phyloP scores from a whole-genome alignment of 2,329 filamentous ascomycete genomes.

The Thelonectria blattea region DNA sequence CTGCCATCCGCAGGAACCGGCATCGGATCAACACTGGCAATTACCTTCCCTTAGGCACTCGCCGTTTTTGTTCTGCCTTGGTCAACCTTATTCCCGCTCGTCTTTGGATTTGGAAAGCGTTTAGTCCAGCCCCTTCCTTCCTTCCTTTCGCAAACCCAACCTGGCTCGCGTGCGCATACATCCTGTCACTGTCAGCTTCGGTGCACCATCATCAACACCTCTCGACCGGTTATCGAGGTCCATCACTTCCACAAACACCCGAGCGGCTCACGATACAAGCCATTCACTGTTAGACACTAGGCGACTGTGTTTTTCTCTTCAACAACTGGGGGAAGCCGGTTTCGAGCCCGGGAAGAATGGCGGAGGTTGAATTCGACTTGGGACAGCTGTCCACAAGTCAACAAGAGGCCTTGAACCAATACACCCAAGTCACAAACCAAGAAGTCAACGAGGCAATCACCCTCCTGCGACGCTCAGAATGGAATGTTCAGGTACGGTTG shows the following conservation, averaged over 20 bases:
- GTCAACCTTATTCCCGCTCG: background rate
- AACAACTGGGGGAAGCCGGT: background rate
- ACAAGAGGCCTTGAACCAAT: constrained; percentile 85
- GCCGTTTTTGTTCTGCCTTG: background rate
- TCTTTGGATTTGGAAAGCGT: background rate
- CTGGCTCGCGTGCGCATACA: background rate
- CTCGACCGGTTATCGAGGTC: background rate
- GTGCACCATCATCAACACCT: background rate
- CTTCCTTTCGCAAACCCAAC: background rate
- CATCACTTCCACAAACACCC: background rate
- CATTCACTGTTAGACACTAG: background rate
- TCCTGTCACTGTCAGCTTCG: too few relatives aligned
- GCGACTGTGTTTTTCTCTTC: background rate
- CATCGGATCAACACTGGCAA: constrained; percentile 6
- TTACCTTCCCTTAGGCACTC: background rate
- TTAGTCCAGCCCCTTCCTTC: background rate
- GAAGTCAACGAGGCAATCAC: constrained; percentile 77
- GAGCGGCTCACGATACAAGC: background rate
- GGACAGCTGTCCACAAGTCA: constrained; percentile 77
- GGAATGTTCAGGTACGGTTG: constrained; percentile 83
- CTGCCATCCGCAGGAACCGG: constrained; percentile 8
- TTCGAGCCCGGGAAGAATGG: constrained; percentile 37
- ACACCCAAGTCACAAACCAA: constrained; percentile 86
- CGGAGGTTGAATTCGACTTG: constrained; percentile 56
- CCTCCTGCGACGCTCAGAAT: constrained; percentile 84